Evolutionary conservation across 2,329 filamentous ascomycete genomes (phyloP).

Genomic region (Fusarium buharicum): DNA sequence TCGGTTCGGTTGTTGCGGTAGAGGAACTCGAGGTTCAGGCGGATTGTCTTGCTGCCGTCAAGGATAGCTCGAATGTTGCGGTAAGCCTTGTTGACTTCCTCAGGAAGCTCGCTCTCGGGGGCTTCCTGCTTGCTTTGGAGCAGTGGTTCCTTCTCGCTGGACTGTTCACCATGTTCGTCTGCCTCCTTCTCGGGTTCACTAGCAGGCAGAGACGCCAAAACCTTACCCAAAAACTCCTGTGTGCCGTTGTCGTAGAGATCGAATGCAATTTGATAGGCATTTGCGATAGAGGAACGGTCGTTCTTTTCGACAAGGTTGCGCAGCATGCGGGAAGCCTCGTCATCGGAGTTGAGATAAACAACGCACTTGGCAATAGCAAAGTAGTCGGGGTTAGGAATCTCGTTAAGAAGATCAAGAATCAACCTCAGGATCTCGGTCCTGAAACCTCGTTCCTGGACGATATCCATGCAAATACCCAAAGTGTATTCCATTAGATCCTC

Average conservation of each 20-base stretch:
- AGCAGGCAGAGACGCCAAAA: slow-evolving; percentile 81
- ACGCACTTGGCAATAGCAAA: slow-evolving; percentile 98
- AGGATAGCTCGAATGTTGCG: slow-evolving; percentile 75
- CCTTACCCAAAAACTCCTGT: slow-evolving; percentile 93
- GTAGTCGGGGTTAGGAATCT: slow-evolving; percentile 92
- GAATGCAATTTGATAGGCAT: slow-evolving; percentile 97
- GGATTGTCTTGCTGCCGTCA: slow-evolving; percentile 91
- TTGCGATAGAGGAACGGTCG: slow-evolving; percentile 80
- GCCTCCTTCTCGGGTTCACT: slow-evolving; percentile 55
- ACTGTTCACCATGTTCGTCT: slow-evolving; percentile 57
- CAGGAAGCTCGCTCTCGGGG: slow-evolving; percentile 64
- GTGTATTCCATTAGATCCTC: slow-evolving; percentile 98
- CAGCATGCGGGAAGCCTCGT: slow-evolving; percentile 88
- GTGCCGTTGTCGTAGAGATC: slow-evolving; percentile 99
- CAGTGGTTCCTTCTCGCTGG: slow-evolving; percentile 61
- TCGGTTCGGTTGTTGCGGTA: slow-evolving; percentile 96
- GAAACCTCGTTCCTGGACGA: slow-evolving; percentile 91
- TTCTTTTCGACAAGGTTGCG: slow-evolving; percentile 82
- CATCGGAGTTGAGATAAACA: slow-evolving; percentile 92
- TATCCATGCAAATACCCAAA: slow-evolving; percentile 94
- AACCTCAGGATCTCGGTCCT: slow-evolving; percentile 86
- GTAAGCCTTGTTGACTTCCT: slow-evolving; percentile 66
- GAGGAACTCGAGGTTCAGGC: slow-evolving; percentile 94
- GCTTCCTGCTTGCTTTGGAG: slow-evolving; percentile 62
- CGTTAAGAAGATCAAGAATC: slow-evolving; percentile 93